Evolutionary conservation across 1,139 yeast species (phyloP).

Genomic region (Hemisphaericaspora xylofermentans): DNA sequence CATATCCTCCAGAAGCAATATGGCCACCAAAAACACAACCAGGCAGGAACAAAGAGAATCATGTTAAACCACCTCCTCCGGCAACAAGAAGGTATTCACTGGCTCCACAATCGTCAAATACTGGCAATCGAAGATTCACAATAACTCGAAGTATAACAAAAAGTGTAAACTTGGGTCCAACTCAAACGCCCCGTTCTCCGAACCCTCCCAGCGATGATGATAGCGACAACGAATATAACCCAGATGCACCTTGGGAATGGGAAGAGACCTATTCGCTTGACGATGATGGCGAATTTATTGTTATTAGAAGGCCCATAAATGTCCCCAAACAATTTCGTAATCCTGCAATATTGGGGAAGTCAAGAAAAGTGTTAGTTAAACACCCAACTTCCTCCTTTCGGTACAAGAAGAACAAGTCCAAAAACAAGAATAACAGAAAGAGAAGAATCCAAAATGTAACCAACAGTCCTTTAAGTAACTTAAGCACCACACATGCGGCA

Average conservation of each 20-base stretch:
- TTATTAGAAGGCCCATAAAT: constrained; percentile 23
- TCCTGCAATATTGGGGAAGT: constrained; percentile 14
- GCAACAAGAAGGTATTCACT: not conserved
- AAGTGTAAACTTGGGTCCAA: not conserved
- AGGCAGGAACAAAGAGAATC: not conserved
- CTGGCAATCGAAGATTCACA: not conserved
- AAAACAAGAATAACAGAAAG: constrained; percentile 3
- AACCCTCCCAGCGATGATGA: constrained; percentile 5
- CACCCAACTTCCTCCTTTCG: constrained; percentile 9
- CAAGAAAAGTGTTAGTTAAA: constrained; percentile 18
- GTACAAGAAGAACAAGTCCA: not conserved
- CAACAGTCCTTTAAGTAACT: not conserved
- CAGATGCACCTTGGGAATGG: constrained; percentile 20
- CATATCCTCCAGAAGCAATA: constrained; percentile 12
- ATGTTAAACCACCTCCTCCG: constrained; percentile 1
- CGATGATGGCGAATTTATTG: constrained; percentile 20
- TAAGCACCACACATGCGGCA: not conserved
- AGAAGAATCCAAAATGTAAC: constrained; percentile 1
- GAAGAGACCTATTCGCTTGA: constrained; percentile 26
- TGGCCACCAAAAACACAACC: constrained; percentile 10
- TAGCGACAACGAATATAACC: constrained; percentile 14
- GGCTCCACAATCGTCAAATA: not conserved
- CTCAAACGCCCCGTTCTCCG: not conserved
- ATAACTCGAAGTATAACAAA: not conserved
- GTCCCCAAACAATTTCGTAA: constrained; percentile 19